Evolutionary conservation across 208 protist genomes (phyloP).

Genomic region (Acanthamoeba royreba): DNA sequence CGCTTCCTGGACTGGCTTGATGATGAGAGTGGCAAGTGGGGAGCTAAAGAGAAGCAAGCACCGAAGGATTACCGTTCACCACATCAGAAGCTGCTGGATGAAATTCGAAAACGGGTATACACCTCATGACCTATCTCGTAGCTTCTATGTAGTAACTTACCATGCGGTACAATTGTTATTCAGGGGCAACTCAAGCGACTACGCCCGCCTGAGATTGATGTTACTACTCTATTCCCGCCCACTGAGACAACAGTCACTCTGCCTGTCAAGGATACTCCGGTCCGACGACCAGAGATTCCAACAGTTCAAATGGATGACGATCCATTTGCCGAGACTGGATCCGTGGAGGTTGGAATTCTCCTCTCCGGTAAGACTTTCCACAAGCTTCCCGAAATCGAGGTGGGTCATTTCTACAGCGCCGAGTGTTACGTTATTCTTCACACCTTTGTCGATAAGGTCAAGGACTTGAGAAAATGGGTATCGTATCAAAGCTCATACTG

Average conservation of each 20-base stretch:
- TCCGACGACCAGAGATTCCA: not conserved
- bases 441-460: not conserved
- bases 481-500: no score
- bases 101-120: not conserved
- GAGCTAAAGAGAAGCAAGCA: not conserved
- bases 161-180: not conserved
- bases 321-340: not conserved
- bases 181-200: not conserved
- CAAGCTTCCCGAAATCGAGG: conserved; percentile 5
- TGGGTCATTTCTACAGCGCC: conserved; percentile 7
- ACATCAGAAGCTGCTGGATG: not conserved
- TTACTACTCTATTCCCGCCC: not conserved
- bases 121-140: not conserved
- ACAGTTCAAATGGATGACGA: not conserved
- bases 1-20: not conserved
- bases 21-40: conserved; percentile 13
- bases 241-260: no score
- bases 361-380: not conserved
- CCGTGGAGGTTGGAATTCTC: not conserved
- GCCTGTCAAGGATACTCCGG: no score
- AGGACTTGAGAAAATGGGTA: not conserved
- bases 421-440: not conserved
- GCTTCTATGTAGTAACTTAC: not conserved
- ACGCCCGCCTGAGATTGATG: not conserved
- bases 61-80: not conserved